A percentile compares a stretch with the other conserved stretches of the same genome.
Conservation (phyloP, 2,329 filamentous ascomycete genomes). For the Xylaria arbuscula region DNA sequence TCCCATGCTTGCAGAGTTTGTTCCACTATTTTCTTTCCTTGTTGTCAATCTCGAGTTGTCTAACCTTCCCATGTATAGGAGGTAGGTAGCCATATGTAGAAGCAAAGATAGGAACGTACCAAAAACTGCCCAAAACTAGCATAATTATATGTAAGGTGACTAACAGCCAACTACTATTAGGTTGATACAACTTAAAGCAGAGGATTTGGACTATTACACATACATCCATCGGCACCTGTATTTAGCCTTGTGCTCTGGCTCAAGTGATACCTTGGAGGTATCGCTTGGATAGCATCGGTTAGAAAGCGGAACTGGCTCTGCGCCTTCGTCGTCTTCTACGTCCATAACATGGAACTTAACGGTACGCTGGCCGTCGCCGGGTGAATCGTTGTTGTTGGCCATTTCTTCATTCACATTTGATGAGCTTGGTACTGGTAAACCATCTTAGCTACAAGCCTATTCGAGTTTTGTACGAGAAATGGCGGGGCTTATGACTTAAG, state of each 20-base stretch:
- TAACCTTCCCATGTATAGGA: background rate
- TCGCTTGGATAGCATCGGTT: conserved; percentile 3
- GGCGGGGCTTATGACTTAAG: no score
- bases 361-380: background rate
- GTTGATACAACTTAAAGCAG: no score
- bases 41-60: background rate
- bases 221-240: conserved; percentile 16
- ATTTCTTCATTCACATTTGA: background rate
- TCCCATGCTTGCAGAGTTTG: background rate
- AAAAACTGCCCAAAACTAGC: conserved; percentile 1
- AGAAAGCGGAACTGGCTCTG: background rate
- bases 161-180: background rate
- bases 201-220: no score
- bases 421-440: no score
- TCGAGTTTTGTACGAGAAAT: background rate
- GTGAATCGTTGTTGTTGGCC: background rate
- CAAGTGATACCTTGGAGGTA: background rate
- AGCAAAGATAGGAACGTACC: conserved; percentile 7
- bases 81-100: no score
- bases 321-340: background rate
- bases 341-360: conserved; percentile 9
- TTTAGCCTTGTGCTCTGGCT: background rate
- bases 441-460: no score
- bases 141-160: conserved; percentile 5
- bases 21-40: background rate